Base-by-base conservation (phyloP, 73 alveolate species). In the Urostyla sp. region DNA sequence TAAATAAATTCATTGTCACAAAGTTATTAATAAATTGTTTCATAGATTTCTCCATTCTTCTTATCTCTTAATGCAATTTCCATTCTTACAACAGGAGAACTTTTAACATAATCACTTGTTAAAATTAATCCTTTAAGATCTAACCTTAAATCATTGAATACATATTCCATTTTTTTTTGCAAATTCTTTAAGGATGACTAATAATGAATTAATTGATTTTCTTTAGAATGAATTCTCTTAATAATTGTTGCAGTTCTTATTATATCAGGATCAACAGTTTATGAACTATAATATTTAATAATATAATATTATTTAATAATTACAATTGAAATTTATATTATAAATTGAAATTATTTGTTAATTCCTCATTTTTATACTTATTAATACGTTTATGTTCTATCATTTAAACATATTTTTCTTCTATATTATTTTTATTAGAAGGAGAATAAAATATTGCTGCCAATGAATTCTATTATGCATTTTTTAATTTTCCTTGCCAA, bases 31-130 rank as follows among this genome's bases (percentile, higher is more conserved):
- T 69, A 69, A 24, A 69, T 48, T 1, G 83, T 69, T 32, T 69
- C 83, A 69, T 69, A 69, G 8, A 69, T 69, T 2, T 46, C 69
- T 24, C 83, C 83, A n/a, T n/a, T n/a, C 44, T 69, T 46, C 38
- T 69, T 69, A 23, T 69, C 83, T 49, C 83, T 69, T 16, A 69
- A 27, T 16, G 83, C 83, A 20, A 48, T 36, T 49, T 69, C 27
- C 1, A 69, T 69, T 30, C 83, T 69, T 16, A 46, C 40, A 1
- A 69, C 44, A 23, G 83, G 83, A 31, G 57, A 27, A 31, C 32
- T 69, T 28, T 69, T 69, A 13, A 36, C 30, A 3, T 27, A 27
- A 15, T 69, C 72, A 10, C 52, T 40, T 16, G 46, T 31, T 37
- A 27, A 69, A 45, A 5, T 56, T 57, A 34, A 69, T 45, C 27